phyloP scores from a whole-genome alignment of 2,329 filamentous ascomycete species.

The Mycosphaerelloides madeirae region DNA sequence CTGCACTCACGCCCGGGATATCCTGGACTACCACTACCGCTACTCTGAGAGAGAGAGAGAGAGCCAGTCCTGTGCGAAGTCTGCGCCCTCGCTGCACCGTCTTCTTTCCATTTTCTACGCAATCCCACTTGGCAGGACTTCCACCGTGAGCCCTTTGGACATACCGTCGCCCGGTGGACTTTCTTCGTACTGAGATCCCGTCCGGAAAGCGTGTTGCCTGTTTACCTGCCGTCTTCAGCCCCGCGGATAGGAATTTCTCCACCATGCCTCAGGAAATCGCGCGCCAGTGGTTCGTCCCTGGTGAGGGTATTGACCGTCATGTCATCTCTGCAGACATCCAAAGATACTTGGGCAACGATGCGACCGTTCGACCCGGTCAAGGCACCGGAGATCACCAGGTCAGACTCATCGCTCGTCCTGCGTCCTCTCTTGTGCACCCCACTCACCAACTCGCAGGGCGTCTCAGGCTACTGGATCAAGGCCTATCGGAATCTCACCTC shows the following conservation, averaged over 20 bases:
- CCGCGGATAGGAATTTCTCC: slow-evolving; percentile 8
- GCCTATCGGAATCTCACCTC: slow-evolving; percentile 48
- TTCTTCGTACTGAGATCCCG: not conserved
- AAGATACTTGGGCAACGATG: slow-evolving; percentile 48
- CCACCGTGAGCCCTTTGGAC: not conserved
- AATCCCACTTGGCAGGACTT: not conserved
- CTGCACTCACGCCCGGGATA: slow-evolving; percentile 11
- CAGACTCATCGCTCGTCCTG: slow-evolving; percentile 21
- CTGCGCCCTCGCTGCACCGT: not conserved
- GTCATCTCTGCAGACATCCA: slow-evolving; percentile 52
- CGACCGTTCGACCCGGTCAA: slow-evolving; percentile 45
- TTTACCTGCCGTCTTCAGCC: not conserved
- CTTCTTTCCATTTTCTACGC: not conserved
- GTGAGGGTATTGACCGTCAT: slow-evolving; percentile 48
- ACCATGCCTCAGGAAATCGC: slow-evolving; percentile 34
- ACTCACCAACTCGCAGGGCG: slow-evolving; percentile 33
- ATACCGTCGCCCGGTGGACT: not conserved
- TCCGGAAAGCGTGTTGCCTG: not conserved
- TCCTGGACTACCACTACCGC: too few relatives aligned
- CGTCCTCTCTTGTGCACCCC: slow-evolving; percentile 4
- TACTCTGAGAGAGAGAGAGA: too few relatives aligned
- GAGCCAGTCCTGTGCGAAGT: too few relatives aligned
- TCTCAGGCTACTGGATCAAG: slow-evolving; percentile 48
- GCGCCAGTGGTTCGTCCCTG: slow-evolving; percentile 47
- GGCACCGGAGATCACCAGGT: slow-evolving; percentile 45